phyloP scores from a whole-genome alignment of 345 rosid genomes.

The Mangifera indica region DNA sequence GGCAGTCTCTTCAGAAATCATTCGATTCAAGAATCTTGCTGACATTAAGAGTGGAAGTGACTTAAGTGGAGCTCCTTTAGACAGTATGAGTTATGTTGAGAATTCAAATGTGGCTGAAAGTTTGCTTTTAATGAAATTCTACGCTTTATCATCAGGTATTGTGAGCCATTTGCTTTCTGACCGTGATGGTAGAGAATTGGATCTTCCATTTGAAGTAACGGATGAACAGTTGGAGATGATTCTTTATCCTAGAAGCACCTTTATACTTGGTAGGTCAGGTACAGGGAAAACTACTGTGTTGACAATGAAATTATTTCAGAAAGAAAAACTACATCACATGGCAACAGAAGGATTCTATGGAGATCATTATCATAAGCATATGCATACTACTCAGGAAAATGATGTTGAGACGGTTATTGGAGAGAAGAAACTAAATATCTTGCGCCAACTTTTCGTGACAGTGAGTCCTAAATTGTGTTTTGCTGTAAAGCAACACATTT shows the following conservation, averaged over 20 bases:
- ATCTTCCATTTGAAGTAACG: conserved; percentile 53
- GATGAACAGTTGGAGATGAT: conserved; percentile 44
- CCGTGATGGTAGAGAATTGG: conserved; percentile 36
- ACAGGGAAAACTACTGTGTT: conserved; percentile 61
- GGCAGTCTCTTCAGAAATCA: conserved; percentile 31
- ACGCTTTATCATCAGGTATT: no score
- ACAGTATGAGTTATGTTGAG: no score
- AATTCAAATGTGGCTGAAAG: no score
- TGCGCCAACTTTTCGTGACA: conserved; percentile 58
- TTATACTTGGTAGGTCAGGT: conserved; percentile 56
- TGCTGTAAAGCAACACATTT: conserved; percentile 45
- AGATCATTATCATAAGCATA: not conserved
- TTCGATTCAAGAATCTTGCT: conserved; percentile 17
- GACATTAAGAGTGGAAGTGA: no score
- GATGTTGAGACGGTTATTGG: not conserved
- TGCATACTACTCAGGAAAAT: conserved; percentile 1
- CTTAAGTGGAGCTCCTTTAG: no score
- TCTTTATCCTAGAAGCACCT: conserved; percentile 36
- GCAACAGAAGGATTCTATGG: conserved; percentile 27
- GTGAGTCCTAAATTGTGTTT: conserved; percentile 48
- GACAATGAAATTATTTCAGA: conserved; percentile 44
- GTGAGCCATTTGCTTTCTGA: no score
- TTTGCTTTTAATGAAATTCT: no score
- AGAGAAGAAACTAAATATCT: conserved; percentile 11
- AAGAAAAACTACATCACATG: conserved; percentile 32